These are phyloP conservation scores for Cercospora sojina DNA, from an alignment of 2,329 filamentous ascomycete genomes.

Conservation along the genomic window DNA sequence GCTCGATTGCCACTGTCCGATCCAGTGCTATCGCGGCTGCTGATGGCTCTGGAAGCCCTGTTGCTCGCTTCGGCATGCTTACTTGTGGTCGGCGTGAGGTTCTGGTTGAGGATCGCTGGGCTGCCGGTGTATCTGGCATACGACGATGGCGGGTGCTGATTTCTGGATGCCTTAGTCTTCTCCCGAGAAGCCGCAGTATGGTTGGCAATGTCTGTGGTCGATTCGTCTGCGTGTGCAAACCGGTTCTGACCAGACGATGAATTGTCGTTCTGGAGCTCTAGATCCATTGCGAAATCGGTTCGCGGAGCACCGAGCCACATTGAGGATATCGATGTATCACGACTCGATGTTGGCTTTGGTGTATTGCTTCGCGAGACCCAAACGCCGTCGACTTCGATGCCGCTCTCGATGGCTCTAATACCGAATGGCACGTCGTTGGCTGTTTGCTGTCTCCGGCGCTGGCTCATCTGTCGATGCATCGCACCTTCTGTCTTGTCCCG, in stretches of 20 bases:
- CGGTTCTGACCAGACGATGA: background rate
- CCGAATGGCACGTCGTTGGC: constrained; percentile 74
- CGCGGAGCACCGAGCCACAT: constrained; percentile 20
- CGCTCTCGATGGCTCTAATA: constrained; percentile 77
- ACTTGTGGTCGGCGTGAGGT: constrained; percentile 37
- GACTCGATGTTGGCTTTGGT: constrained; percentile 32
- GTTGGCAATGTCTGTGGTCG: background rate
- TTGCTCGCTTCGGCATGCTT: constrained; percentile 32
- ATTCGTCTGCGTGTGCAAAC: background rate
- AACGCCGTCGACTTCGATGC: constrained; percentile 81
- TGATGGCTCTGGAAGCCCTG: constrained; percentile 30
- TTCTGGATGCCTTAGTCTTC: constrained; percentile 23
- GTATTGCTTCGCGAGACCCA: constrained; percentile 52
- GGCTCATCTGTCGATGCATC: constrained; percentile 38
- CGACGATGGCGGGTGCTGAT: constrained; percentile 38
- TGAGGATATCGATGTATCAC: constrained; percentile 28
- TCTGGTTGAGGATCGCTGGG: constrained; percentile 37
- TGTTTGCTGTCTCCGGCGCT: constrained; percentile 20
- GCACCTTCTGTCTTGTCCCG: constrained; percentile 33
- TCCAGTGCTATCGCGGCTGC: constrained; percentile 15
- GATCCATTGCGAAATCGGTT: constrained; percentile 18
- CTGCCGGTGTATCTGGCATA: constrained; percentile 42
- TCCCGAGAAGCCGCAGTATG: background rate
- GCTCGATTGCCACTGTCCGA: constrained; percentile 22
- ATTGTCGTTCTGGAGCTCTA: constrained; percentile 22